A percentile compares a stretch with the other conserved stretches of the same genome.
Evolutionary conservation across 2,329 filamentous ascomycete genomes (phyloP).

Genomic region (Cordyceps cateniannulata): DNA sequence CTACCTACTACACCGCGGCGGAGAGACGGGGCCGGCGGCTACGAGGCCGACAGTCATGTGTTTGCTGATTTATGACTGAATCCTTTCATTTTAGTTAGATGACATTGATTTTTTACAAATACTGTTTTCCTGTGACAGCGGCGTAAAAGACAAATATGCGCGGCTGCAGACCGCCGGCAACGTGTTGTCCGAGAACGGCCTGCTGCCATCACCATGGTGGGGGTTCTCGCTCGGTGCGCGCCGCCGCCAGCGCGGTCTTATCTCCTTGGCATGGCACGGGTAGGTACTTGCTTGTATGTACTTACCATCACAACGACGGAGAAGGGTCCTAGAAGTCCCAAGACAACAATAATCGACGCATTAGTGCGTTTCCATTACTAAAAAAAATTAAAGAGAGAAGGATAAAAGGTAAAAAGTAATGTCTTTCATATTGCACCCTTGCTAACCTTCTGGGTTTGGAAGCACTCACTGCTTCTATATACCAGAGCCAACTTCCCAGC

Average conservation of each 20-base stretch:
- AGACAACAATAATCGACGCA: too few relatives aligned
- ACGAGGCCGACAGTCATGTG: background rate
- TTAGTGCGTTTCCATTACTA: too few relatives aligned
- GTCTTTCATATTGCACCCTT: background rate
- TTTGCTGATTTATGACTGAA: background rate
- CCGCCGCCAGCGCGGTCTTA: slow-evolving; percentile 9
- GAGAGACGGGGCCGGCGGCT: background rate
- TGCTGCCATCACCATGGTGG: background rate
- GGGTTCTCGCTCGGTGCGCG: slow-evolving; percentile 5
- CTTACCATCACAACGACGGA: too few relatives aligned
- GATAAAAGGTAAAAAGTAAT: background rate
- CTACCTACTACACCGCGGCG: background rate
- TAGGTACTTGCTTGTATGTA: background rate
- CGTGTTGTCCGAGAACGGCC: slow-evolving; percentile 6
- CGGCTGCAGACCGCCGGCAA: slow-evolving; percentile 5
- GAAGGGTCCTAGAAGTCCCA: too few relatives aligned
- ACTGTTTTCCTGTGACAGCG: background rate
- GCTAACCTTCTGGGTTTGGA: background rate
- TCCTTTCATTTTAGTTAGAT: background rate
- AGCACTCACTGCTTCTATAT: background rate
- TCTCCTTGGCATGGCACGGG: background rate
- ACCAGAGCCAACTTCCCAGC: background rate
- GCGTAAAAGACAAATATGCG: background rate
- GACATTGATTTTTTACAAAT: background rate
- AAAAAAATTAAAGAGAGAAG: background rate